phyloP scores from a whole-genome alignment of 495 filamentous ascomycete species.

The Aspergillus kassunensis region DNA sequence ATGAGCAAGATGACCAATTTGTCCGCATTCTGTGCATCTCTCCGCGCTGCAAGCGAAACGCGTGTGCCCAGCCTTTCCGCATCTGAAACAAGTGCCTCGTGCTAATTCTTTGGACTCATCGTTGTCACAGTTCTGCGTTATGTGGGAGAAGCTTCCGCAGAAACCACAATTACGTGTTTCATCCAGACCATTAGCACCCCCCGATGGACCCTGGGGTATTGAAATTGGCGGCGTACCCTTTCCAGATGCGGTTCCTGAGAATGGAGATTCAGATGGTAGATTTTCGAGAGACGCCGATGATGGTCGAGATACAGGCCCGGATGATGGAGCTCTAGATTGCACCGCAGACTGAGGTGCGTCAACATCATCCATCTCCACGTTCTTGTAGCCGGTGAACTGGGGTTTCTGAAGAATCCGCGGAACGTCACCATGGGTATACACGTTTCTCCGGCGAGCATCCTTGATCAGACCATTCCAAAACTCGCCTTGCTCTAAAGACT shows the following conservation, averaged over 20 bases:
- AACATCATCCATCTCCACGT: slow-evolving; percentile 47
- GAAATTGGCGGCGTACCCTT: slow-evolving; percentile 23
- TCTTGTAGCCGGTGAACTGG: slow-evolving; percentile 43
- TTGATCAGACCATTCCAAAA: slow-evolving; percentile 84
- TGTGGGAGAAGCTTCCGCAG: slow-evolving; percentile 48
- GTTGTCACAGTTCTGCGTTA: slow-evolving; percentile 48
- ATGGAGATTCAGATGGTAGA: slow-evolving; percentile 23
- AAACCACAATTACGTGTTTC: slow-evolving; percentile 37
- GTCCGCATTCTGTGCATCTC: slow-evolving; percentile 46
- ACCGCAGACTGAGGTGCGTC: slow-evolving; percentile 13
- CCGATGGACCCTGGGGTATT: slow-evolving; percentile 37
- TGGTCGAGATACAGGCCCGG: slow-evolving; percentile 22
- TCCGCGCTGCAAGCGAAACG: slow-evolving; percentile 34
- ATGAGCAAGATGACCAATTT: slow-evolving; percentile 36
- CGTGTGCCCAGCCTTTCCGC: slow-evolving; percentile 37
- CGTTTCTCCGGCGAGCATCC: slow-evolving; percentile 67
- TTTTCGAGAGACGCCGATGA: slow-evolving; percentile 24
- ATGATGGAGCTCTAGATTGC: slow-evolving; percentile 17
- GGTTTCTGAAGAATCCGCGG: slow-evolving; percentile 45
- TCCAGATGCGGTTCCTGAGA: slow-evolving; percentile 25
- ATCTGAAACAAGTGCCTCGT: slow-evolving; percentile 42
- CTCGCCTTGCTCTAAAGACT: slow-evolving; percentile 76
- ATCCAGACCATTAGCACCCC: slow-evolving; percentile 44
- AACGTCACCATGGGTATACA: slow-evolving; percentile 75
- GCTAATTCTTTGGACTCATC: slow-evolving; percentile 32